phyloP scores from a whole-genome alignment of 2,329 filamentous ascomycete genomes.

The Verticillium albo-atrum region DNA sequence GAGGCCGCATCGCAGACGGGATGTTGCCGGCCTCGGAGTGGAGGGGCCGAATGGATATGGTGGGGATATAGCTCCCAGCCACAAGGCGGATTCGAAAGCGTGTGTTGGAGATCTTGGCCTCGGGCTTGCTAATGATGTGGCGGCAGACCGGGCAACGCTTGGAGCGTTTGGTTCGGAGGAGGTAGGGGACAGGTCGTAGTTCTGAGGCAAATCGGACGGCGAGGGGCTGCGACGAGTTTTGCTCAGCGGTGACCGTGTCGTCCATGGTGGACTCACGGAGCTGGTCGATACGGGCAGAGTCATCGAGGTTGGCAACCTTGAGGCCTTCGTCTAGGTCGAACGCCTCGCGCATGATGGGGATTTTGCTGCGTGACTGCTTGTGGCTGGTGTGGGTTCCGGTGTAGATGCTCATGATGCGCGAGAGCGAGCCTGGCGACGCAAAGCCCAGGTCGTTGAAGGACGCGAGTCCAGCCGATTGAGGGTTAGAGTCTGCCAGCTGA shows the following conservation, averaged over 20 bases:
- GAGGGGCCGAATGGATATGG: conserved; percentile 67
- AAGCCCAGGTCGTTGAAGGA: conserved; percentile 51
- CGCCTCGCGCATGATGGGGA: conserved; percentile 71
- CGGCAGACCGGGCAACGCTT: conserved; percentile 91
- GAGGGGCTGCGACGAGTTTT: conserved; percentile 47
- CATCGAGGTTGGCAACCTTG: conserved; percentile 55
- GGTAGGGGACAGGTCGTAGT: conserved; percentile 74
- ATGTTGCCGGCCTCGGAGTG: conserved; percentile 24
- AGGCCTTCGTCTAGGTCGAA: conserved; percentile 67
- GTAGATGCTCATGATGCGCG: conserved; percentile 89
- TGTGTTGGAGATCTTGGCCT: conserved; percentile 82
- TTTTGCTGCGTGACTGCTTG: conserved; percentile 59
- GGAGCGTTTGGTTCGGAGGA: conserved; percentile 85
- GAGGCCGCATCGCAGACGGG: conserved; percentile 16
- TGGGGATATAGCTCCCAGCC: conserved; percentile 82
- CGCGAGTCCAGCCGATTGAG: conserved; percentile 40
- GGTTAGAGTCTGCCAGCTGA: conserved; percentile 63
- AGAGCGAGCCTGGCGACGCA: conserved; percentile 74
- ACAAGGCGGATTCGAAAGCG: conserved; percentile 91
- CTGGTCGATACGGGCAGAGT: conserved; percentile 55
- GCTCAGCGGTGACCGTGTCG: conserved; percentile 48
- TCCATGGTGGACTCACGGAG: conserved; percentile 60
- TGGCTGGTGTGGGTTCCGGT: conserved; percentile 63
- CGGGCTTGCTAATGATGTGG: conserved; percentile 92
- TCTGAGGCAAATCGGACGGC: conserved; percentile 63